Conservation (phyloP, 805 yeast species). For the Cyberlindnera lachancei region DNA sequence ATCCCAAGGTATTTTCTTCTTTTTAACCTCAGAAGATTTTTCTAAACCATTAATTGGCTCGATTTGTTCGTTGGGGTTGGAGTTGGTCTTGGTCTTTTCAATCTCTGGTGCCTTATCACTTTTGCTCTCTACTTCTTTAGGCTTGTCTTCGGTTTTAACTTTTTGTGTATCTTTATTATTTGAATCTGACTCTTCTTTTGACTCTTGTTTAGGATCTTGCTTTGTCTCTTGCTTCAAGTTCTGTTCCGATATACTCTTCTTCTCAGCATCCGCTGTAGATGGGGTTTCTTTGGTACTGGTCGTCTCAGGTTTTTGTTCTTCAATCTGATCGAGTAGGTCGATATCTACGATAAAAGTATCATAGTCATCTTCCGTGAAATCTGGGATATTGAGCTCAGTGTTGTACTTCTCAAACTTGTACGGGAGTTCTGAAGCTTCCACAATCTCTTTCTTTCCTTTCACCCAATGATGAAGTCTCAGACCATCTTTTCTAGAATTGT, state of each 20-base stretch:
- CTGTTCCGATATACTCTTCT: too few relatives aligned
- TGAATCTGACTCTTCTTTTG: not conserved
- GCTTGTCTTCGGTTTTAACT: not conserved
- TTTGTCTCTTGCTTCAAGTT: too few relatives aligned
- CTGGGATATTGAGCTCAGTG: slow-evolving; percentile 61
- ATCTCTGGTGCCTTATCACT: too few relatives aligned
- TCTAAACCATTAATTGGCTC: too few relatives aligned
- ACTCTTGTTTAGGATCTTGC: not conserved
- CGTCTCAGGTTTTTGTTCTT: slow-evolving; percentile 1
- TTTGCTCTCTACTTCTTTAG: not conserved
- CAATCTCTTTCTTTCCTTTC: slow-evolving; percentile 46
- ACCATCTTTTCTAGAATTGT: slow-evolving; percentile 42
- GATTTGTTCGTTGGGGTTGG: too few relatives aligned
- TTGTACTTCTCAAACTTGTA: slow-evolving; percentile 73
- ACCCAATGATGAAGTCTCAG: slow-evolving; percentile 77
- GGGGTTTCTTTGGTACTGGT: slow-evolving; percentile 2
- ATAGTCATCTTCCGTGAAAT: slow-evolving; percentile 56
- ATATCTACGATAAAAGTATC: slow-evolving; percentile 37
- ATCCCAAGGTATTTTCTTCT: slow-evolving; percentile 41
- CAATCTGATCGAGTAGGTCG: slow-evolving; percentile 4
- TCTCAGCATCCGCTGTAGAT: slow-evolving; percentile 1
- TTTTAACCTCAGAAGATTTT: slow-evolving; percentile 23
- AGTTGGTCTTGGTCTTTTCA: not conserved
- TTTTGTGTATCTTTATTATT: not conserved
- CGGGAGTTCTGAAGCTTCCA: slow-evolving; percentile 28